Conservation (phyloP, 129 eudicot genomes). For the Ambrosia artemisiifolia region DNA sequence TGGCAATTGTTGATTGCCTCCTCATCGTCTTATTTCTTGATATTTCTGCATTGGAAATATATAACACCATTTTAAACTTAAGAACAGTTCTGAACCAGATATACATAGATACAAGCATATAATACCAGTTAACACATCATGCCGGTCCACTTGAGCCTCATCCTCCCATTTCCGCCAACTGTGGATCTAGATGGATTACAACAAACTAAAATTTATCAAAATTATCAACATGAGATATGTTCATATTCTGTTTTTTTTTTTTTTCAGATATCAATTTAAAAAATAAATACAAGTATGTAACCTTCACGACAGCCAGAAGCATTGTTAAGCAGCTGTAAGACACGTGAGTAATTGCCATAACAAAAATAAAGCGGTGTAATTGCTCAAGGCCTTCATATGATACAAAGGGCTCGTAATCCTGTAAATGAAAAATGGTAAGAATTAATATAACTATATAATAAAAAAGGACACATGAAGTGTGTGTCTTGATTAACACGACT, state of each 20-base stretch:
- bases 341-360: conserved; percentile 95
- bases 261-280: not conserved
- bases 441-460: not conserved
- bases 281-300: conserved; percentile 26
- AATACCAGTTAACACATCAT: conserved; percentile 70
- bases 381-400: conserved; percentile 99
- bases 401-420: conserved; percentile 93
- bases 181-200: conserved; percentile 59
- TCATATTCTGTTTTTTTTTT: not conserved
- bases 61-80: not conserved
- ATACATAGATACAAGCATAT: not conserved
- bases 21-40: conserved; percentile 72
- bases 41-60: conserved; percentile 53
- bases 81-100: not conserved
- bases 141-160: conserved; percentile 82
- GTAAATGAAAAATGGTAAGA: conserved; percentile 1
- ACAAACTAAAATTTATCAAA: conserved; percentile 4
- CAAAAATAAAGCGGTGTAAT: conserved; percentile 89
- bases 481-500: conserved; percentile 21
- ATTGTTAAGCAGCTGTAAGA: conserved; percentile 96
- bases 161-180: conserved; percentile 98
- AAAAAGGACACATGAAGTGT: not conserved
- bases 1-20: conserved; percentile 85
- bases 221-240: not conserved
- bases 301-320: conserved; percentile 99